These are phyloP conservation scores for Agrostemma githago DNA, from an alignment of 148 eudicot genomes.

Conservation along the genomic window DNA sequence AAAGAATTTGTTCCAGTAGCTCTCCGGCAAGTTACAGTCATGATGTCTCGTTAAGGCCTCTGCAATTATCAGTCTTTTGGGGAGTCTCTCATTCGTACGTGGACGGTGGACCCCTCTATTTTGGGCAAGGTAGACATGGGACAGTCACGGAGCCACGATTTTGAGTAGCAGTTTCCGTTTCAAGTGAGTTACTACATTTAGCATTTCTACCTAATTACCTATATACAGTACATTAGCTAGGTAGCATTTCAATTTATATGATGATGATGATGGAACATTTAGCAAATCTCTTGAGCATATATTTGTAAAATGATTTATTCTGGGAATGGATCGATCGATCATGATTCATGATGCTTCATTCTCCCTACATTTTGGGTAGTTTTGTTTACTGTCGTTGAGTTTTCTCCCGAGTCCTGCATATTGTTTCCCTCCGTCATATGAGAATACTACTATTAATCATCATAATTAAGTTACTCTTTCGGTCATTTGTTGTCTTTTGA, in stretches of 20 bases:
- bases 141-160: not conserved
- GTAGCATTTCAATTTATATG: not conserved
- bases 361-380: not conserved
- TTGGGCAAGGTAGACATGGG: not conserved
- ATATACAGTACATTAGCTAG: not conserved
- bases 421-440: not conserved
- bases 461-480: not conserved
- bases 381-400: not conserved
- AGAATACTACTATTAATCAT: not conserved
- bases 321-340: not conserved
- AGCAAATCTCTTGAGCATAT: not conserved
- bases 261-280: not conserved
- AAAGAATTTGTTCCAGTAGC: slow-evolving; percentile 54
- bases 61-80: not conserved
- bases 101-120: not conserved
- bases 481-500: too few relatives aligned
- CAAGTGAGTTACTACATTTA: not conserved
- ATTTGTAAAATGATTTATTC: not conserved
- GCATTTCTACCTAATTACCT: not conserved
- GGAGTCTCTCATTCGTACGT: not conserved
- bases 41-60: not conserved
- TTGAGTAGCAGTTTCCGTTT: slow-evolving; percentile 3
- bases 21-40: not conserved
- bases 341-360: not conserved
- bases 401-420: not conserved